Evolutionary conservation across 495 filamentous ascomycete species (phyloP), one percentile per base, ranked within the genome.

Genomic region (Neurospora sp.): DNA sequence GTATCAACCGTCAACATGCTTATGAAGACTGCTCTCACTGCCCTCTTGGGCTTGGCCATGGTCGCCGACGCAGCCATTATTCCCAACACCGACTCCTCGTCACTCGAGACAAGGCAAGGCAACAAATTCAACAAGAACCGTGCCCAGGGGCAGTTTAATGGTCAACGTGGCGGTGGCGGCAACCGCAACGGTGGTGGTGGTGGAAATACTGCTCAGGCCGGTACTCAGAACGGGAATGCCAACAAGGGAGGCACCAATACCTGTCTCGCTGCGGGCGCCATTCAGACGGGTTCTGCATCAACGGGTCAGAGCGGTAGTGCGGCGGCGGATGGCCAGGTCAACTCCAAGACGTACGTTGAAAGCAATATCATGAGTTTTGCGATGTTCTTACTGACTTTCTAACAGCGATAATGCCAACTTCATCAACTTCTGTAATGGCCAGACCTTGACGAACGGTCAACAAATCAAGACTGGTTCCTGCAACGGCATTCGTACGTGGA

Each of bases 391-490:
- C 68, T 74, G 22, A 68, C 53, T 9, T 20, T 9, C 18, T 31
- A 31, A 10, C 53, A 87, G 86, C 73, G 84, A 87, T 74, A 69
- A 75, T 12, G 81, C 82, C 79, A 92, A 92, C 81, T 91, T 91
- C 83, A 90, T 91, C 83, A 91, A 91, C 82, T 88, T 89, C 79
- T 91, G 91, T 79, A 77, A 83, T 14, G 90, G 90, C 48, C 83
- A 91, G 81, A 88, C 85, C n/a, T 69, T 90, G 72, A 93, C 91
- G 69, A 93, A 93, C 77, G 91, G 91, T 77, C 78, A 84, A 35
- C 91, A 93, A 79, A 81, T 87, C 70, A 84, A 85, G 70, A 77
- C 72, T 16, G 91, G 91, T n/a, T 93, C 91, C 59, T 93, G 91
- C 81, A 93, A 93, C 78, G 89, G 89, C 80, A 85, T 89, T 81